Evolutionary conservation across 1,139 yeast species (phyloP).

Genomic region (Zygoascus hellenicus): DNA sequence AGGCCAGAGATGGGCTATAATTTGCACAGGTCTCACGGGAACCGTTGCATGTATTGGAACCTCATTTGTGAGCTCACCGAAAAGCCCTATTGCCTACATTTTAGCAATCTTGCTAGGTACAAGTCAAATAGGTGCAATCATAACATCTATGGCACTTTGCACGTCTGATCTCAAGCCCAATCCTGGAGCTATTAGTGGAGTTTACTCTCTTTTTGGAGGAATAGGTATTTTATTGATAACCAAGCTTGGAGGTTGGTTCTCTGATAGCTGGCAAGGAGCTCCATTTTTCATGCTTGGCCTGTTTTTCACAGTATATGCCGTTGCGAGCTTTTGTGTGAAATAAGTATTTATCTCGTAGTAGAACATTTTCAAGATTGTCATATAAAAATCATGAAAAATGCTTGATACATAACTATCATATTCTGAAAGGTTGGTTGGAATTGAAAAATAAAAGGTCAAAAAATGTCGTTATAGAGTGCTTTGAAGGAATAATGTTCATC

Average conservation of each 20-base stretch:
- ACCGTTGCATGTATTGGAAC: slow-evolving; percentile 36
- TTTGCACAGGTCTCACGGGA: slow-evolving; percentile 38
- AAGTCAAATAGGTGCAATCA: slow-evolving; percentile 54
- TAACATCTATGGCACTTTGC: slow-evolving; percentile 44
- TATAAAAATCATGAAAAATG: no score
- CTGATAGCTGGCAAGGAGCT: slow-evolving; percentile 53
- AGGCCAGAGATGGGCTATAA: slow-evolving; percentile 40
- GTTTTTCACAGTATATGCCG: slow-evolving; percentile 33
- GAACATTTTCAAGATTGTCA: no score
- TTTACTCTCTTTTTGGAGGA: slow-evolving; percentile 62
- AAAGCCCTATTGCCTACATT: slow-evolving; percentile 30
- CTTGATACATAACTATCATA: no score
- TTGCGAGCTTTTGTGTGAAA: no score
- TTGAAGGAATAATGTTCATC: no score
- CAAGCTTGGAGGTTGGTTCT: slow-evolving; percentile 55
- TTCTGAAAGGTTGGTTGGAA: no score
- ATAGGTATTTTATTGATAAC: slow-evolving; percentile 58
- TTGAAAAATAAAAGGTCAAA: no score
- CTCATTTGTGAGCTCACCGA: slow-evolving; percentile 33
- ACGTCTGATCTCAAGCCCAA: slow-evolving; percentile 40
- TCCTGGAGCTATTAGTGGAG: slow-evolving; percentile 65
- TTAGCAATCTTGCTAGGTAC: slow-evolving; percentile 44
- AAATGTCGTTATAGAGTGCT: no score
- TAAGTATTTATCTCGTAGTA: no score
- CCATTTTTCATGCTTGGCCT: slow-evolving; percentile 54